Percentiles rank a stretch among this genome's conserved stretches.
Conservation (phyloP, 495 filamentous ascomycete genomes). For the Rhypophila decipiens region DNA sequence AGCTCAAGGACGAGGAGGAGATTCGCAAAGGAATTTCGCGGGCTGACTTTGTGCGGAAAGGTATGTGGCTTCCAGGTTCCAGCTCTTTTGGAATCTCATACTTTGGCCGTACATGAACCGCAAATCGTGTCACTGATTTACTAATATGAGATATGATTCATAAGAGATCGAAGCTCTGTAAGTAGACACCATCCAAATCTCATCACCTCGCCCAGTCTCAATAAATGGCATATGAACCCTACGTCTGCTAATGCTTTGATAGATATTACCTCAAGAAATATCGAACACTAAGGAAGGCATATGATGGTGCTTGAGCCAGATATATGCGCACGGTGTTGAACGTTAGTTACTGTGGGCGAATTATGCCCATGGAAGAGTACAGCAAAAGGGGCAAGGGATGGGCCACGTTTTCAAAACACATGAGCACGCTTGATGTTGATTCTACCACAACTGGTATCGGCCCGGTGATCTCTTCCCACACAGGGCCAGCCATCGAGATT, state of each 20-base stretch:
- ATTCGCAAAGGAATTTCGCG: constrained; percentile 69
- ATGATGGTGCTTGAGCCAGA: constrained; percentile 49
- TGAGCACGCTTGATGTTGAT: no score
- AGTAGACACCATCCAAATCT: no score
- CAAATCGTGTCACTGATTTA: background rate
- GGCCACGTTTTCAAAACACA: no score
- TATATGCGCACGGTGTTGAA: no score
- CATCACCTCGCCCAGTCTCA: no score
- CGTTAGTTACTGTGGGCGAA: no score
- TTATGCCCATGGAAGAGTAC: no score
- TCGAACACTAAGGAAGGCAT: constrained; percentile 77
- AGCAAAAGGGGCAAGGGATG: no score
- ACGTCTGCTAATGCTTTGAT: constrained; percentile 6
- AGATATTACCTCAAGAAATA: constrained; percentile 97
- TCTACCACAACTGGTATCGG: no score
- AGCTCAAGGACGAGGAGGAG: constrained; percentile 61
- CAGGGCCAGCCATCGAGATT: no score
- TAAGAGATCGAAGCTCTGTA: background rate
- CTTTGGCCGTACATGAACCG: background rate
- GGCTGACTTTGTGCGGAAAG: constrained; percentile 88
- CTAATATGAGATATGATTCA: background rate
- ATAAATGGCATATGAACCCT: background rate
- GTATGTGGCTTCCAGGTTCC: constrained; percentile 17
- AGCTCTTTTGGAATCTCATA: no score
- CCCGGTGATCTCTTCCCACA: no score